These are phyloP conservation scores for Aspergillus carbonarius DNA, from an alignment of 2,329 filamentous ascomycete species.

Conservation along the genomic window DNA sequence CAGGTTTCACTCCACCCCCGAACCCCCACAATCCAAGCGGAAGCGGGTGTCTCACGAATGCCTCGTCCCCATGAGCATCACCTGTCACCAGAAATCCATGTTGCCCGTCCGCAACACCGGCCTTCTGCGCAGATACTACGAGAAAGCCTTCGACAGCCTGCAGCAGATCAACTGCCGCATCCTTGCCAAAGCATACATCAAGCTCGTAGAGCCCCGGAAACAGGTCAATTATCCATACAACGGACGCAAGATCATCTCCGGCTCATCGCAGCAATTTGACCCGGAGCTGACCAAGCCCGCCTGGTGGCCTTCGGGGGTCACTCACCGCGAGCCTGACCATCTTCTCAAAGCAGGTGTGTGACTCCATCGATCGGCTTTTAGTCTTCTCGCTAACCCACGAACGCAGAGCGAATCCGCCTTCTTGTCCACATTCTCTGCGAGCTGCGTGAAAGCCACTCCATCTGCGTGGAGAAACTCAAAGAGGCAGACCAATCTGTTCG, in stretches of 20 bases:
- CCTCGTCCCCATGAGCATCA: conserved; percentile 24
- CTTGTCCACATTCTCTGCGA: conserved; percentile 38
- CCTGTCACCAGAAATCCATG: conserved; percentile 23
- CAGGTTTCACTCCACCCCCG: conserved; percentile 10
- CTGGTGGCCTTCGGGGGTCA: conserved; percentile 36
- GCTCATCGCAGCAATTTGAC: conserved; percentile 31
- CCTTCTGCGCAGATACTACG: conserved; percentile 32
- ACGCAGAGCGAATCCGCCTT: conserved; percentile 29
- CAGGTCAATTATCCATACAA: conserved; percentile 40
- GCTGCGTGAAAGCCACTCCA: conserved; percentile 32
- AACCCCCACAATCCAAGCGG: conserved; percentile 14
- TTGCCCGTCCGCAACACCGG: conserved; percentile 26
- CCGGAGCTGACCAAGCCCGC: conserved; percentile 35
- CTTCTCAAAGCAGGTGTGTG: conserved; percentile 32
- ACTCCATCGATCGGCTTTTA: not conserved
- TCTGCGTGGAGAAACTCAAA: conserved; percentile 33
- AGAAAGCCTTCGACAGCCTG: conserved; percentile 33
- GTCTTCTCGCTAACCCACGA: not conserved
- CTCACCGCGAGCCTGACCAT: conserved; percentile 36
- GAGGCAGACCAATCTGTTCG: conserved; percentile 37
- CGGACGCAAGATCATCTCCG: conserved; percentile 32
- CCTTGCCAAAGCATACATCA: conserved; percentile 37
- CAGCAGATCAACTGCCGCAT: conserved; percentile 39
- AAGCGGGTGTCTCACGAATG: conserved; percentile 21
- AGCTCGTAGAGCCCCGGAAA: conserved; percentile 38